These are phyloP conservation scores for Russula compacta DNA, from an alignment of 768 basidiomycete genomes.

Conservation along the genomic window DNA sequence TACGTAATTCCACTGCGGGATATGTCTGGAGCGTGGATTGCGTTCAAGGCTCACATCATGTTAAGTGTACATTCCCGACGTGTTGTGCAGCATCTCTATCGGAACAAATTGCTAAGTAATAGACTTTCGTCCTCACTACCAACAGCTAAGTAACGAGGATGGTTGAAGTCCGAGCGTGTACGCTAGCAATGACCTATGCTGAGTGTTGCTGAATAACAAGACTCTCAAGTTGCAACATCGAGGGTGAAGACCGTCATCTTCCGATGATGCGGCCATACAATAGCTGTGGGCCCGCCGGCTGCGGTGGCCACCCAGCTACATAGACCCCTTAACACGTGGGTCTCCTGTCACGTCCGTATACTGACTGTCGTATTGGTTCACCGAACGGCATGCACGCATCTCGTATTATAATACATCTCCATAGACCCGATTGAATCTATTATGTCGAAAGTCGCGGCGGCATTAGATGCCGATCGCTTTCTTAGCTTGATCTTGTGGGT, in stretches of 20 bases:
- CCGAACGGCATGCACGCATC: not conserved
- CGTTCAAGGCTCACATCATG: too few species aligned
- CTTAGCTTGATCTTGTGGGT: not conserved
- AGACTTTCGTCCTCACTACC: too few species aligned
- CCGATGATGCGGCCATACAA: not conserved
- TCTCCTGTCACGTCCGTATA: not conserved
- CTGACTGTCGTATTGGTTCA: not conserved
- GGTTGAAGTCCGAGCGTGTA: not conserved
- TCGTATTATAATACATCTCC: not conserved
- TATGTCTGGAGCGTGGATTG: too few species aligned
- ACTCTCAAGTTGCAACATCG: not conserved
- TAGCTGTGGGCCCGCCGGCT: not conserved
- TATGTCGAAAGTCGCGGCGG: not conserved
- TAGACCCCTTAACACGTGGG: not conserved
- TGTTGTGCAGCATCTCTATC: not conserved
- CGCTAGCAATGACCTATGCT: not conserved
- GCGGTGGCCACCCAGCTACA: not conserved
- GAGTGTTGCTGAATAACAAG: not conserved
- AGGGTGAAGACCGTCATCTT: not conserved
- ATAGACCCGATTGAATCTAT: not conserved
- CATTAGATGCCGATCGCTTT: not conserved
- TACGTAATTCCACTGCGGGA: too few species aligned
- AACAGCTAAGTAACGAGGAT: not conserved
- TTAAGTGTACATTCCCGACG: too few species aligned
- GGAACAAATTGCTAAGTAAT: too few species aligned